Conservation (phyloP, 805 yeast genomes). For the Kurtzmaniella cleridarum region DNA sequence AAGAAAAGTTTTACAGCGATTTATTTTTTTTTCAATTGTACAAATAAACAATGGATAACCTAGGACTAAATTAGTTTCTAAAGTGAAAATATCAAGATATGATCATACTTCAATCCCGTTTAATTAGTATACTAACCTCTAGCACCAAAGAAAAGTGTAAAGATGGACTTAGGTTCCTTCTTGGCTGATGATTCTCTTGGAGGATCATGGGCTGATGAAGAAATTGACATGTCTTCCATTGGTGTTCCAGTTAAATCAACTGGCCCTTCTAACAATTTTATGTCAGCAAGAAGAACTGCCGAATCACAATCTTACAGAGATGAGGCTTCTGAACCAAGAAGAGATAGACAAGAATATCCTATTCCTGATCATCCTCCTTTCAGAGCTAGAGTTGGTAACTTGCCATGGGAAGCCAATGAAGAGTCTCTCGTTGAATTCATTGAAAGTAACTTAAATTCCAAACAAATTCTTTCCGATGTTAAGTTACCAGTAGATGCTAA, state of each 20-base stretch:
- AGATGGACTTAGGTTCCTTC: slow-evolving; percentile 86
- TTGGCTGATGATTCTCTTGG: slow-evolving; percentile 71
- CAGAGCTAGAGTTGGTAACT: slow-evolving; percentile 82
- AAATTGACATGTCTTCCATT: slow-evolving; percentile 63
- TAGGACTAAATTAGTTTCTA: too few relatives aligned
- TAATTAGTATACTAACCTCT: slow-evolving; percentile 13
- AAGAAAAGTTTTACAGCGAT: not conserved
- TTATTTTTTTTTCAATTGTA: not conserved
- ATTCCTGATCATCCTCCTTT: slow-evolving; percentile 90
- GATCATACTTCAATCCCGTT: slow-evolving; percentile 2
- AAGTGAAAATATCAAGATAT: not conserved
- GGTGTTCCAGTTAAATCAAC: slow-evolving; percentile 37
- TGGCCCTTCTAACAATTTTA: slow-evolving; percentile 17
- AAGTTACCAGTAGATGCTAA: slow-evolving; percentile 66
- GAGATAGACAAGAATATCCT: slow-evolving; percentile 66
- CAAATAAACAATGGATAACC: not conserved
- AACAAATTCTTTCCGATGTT: slow-evolving; percentile 52
- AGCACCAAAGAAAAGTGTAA: slow-evolving; percentile 53
- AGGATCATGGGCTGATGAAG: slow-evolving; percentile 83
- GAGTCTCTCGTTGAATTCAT: slow-evolving; percentile 56
- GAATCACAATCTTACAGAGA: slow-evolving; percentile 6
- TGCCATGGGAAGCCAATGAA: slow-evolving; percentile 79
- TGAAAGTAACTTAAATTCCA: slow-evolving; percentile 49
- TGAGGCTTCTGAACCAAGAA: slow-evolving; percentile 25
- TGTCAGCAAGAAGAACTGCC: slow-evolving; percentile 10